Evolutionary conservation across 305 asterid species (phyloP), one percentile per base, ranked within the genome.

Genomic region (Plantago rigida): DNA sequence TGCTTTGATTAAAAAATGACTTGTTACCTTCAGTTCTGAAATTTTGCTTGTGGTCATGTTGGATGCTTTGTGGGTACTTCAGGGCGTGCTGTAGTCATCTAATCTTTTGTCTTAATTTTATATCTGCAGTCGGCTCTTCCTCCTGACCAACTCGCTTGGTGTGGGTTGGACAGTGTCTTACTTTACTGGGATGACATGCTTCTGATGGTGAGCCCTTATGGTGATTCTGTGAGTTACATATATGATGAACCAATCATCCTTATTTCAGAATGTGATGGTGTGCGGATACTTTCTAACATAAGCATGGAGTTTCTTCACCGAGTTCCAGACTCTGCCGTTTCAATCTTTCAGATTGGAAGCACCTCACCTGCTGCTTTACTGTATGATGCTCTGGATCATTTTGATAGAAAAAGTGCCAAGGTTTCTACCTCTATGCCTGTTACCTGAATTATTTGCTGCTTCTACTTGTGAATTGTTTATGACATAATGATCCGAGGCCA

Each of bases 81-180:
- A 56, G 13, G 49, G 47, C 13, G 9, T 39, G 47, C 54, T 63
- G 13, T 65, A 31, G 55, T 61, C 46, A 64, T 64, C 63, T 73
- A 51, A 76, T 56, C 24, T 59, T 59, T 64, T 71, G 52, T 51
- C 31, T 45, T 53, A 39, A 36, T 44, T 70, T 50, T 44, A 19
- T 72, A 51, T 68, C 44, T 80, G 44, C 80, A 91, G 98, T 79
- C 98, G 49, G 80, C 92, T 60, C 82, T 92, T 55, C 96, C 96
- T 60, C 96, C 98, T 64, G 94, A 83, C 66, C 98, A 92, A 75
- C 76, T 92, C 68, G 94, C 94, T 71, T 92, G 99, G 96, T 88
- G 96, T 62, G 96, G 99, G 68, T 72, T 84, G 94, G 96, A 92
- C 69, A 86, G 94, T 65, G 85, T 92, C 59, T 78, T 92, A 70